Base-by-base conservation (phyloP, 2,329 filamentous ascomycete genomes). In the Aspergillus aculeatus region DNA sequence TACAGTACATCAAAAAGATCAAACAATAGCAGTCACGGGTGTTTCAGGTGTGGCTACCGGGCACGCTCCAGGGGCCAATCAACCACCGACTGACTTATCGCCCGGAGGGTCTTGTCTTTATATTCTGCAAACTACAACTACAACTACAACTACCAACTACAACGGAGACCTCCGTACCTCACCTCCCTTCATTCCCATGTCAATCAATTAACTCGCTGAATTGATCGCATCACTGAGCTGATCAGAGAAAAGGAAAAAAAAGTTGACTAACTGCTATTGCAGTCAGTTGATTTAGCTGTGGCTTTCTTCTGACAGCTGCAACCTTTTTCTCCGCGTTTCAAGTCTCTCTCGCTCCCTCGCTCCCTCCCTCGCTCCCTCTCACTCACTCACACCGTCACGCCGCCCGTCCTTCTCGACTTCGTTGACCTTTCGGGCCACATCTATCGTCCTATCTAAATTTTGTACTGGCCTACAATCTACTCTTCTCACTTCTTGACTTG, bases 271-370 rank as follows among this genome's bases (percentile, higher is more conserved):
- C 31, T 24, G 26, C 26, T 29, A 29, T 29, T 29, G 26, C 26
- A 29, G 26, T 44, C 29, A 19, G 44, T 50, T 47, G 41, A 21
- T 47, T 50, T 29, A 50, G 32, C 47, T 35, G 44, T 54, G 54
- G 54, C 54, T 57, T 58, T 59, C 23, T 51, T 54, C 54, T 64
- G 60, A 64, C 62, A 58, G 58, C 58, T 57, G 62, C 57, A 51
- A n/a, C 38, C 52, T 57, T 64, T 59, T 59, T 60, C 50, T 64
- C 62, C 58, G 60, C 61, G 60, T 66, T 62, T 62, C 62, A 54
- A 58, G 53, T 56, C 47, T 47, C 51, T 21, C 35, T 41, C 19
- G 29, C 14, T 47, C 11, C 12, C 38, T 51, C 35, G 52, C 7
- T 19, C 16, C 16, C 52, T 54, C 38, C 9, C 14, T 26, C 24